Conservation (phyloP, 495 filamentous ascomycete species). For the Tetracladium marchalianum region DNA sequence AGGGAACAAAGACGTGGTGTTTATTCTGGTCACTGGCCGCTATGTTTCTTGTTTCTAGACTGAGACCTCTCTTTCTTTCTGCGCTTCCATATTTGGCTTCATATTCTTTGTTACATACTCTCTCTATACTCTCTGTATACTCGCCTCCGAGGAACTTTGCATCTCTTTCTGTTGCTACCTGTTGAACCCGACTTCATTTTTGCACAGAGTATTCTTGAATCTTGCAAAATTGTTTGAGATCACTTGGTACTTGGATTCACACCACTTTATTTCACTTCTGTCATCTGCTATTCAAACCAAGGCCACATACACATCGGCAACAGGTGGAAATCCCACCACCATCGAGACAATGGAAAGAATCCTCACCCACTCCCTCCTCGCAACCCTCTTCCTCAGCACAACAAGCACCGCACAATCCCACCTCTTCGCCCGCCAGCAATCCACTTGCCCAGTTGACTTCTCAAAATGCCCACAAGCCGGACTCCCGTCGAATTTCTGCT, state of each 20-base stretch:
- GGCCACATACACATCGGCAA: neutral
- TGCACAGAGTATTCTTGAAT: too few species aligned
- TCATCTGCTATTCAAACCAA: neutral
- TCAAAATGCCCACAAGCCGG: constrained; percentile 39
- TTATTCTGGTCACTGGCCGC: too few species aligned
- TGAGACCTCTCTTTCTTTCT: too few species aligned
- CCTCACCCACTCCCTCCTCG: constrained; percentile 9
- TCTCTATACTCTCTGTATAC: neutral
- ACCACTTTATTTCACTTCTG: too few species aligned
- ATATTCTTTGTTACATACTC: neutral
- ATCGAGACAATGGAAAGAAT: constrained; percentile 10
- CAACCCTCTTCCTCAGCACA: constrained; percentile 7
- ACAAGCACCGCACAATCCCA: constrained; percentile 6
- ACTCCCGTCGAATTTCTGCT: constrained; percentile 70
- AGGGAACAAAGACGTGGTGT: too few species aligned
- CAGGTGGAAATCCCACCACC: neutral
- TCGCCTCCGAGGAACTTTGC: too few species aligned
- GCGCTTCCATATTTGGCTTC: too few species aligned
- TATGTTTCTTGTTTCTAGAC: too few species aligned
- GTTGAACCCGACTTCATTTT: too few species aligned
- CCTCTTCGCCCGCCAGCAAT: constrained; percentile 13
- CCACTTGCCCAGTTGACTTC: constrained; percentile 37
- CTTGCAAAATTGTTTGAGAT: too few species aligned
- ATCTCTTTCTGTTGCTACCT: too few species aligned
- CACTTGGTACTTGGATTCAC: too few species aligned